Percentiles rank a stretch among this genome's conserved stretches.
Evolutionary conservation across 257 asterid species (phyloP).

Genomic region (Striga asiatica): DNA sequence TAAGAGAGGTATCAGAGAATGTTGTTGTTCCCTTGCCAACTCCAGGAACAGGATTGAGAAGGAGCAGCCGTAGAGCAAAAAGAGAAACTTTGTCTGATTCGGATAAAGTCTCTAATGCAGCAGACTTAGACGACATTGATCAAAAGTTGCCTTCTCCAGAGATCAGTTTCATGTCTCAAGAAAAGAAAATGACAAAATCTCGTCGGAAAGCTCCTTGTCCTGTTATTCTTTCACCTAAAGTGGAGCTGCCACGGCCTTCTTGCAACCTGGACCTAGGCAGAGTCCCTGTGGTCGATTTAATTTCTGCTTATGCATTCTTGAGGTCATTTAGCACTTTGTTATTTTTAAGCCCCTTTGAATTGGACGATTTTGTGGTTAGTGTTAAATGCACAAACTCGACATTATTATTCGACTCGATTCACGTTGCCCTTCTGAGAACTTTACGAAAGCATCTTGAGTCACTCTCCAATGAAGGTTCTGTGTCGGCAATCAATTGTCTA

Average conservation of each 20-base stretch:
- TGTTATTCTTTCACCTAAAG: constrained; percentile 41
- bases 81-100: constrained; percentile 24
- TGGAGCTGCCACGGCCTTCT: constrained; percentile 70
- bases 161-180: constrained; percentile 46
- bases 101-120: constrained; percentile 26
- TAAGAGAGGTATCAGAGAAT: constrained; percentile 25
- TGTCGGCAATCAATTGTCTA: constrained; percentile 55
- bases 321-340: constrained; percentile 84
- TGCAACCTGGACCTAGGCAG: constrained; percentile 43
- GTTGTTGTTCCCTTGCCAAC: constrained; percentile 21
- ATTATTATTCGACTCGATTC: constrained; percentile 66
- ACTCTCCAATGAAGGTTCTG: constrained; percentile 57
- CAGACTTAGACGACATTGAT: constrained; percentile 24
- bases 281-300: constrained; percentile 52
- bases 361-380: constrained; percentile 71
- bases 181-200: constrained; percentile 24
- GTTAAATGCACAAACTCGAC: constrained; percentile 50
- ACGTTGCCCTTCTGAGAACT: constrained; percentile 67
- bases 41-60: constrained; percentile 61
- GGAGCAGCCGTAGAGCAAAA: constrained; percentile 81
- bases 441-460: constrained; percentile 69
- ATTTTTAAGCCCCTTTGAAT: constrained; percentile 80
- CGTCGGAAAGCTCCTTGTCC: constrained; percentile 20
- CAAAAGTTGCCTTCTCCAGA: constrained; percentile 46
- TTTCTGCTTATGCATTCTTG: constrained; percentile 79